phyloP scores from a whole-genome alignment of 345 rosid genomes.

The Rhizophora mangle region DNA sequence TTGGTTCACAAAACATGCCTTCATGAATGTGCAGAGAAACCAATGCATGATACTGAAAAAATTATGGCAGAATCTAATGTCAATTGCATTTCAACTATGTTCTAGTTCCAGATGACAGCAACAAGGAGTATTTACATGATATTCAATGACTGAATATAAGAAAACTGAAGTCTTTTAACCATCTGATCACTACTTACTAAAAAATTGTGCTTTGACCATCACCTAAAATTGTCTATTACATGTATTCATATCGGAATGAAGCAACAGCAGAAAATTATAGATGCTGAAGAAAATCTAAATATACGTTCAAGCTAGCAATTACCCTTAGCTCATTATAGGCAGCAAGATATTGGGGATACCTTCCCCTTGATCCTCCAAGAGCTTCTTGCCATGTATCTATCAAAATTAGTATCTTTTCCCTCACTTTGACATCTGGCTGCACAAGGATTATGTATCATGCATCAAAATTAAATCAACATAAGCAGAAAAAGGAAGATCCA shows the following conservation, averaged over 20 bases:
- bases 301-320: neutral
- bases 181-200: too few relatives aligned
- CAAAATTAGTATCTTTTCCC: slow-evolving; percentile 81
- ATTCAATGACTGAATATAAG: neutral
- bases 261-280: neutral
- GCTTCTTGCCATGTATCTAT: slow-evolving; percentile 78
- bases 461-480: too few relatives aligned
- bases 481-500: neutral
- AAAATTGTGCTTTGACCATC: too few relatives aligned
- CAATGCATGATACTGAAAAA: too few relatives aligned
- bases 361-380: slow-evolving; percentile 75
- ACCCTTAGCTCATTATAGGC: slow-evolving; percentile 92
- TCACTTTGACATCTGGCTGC: slow-evolving; percentile 92
- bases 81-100: neutral
- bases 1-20: neutral
- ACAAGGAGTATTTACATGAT: neutral
- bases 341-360: slow-evolving; percentile 78
- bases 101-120: neutral
- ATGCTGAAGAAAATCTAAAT: too few relatives aligned
- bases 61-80: neutral
- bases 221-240: too few relatives aligned
- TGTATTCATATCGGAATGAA: neutral
- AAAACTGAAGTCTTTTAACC: too few relatives aligned
- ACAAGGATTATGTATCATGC: slow-evolving; percentile 10
- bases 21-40: neutral